Base-by-base conservation (phyloP, 768 basidiomycete genomes). In the Paxillus involutus region DNA sequence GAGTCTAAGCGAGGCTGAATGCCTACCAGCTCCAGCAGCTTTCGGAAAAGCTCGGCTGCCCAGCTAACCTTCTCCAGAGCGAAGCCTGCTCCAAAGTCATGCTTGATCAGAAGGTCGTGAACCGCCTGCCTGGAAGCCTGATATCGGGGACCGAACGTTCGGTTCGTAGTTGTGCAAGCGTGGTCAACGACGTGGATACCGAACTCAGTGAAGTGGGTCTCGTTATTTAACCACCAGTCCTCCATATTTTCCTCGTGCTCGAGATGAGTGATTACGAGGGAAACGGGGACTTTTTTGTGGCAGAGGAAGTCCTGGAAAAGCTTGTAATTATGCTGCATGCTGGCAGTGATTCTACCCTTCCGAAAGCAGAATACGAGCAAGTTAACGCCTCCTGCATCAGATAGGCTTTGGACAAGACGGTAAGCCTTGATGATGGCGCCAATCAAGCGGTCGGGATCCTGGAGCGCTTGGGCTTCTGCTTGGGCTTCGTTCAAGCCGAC, bases 331-430 rank as follows among this genome's bases (percentile, higher is more conserved):
- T 62, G 63, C 45, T 60, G 58, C 57, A 57, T 64, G 29, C 56
- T 65, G 7, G 40, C 43, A 9, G 62, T 73, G 53, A 71, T 64
- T 58, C 71, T 63, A 26, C 68, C 66, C 41, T 47, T 69, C 14
- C 68, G 71, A 58, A 77, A 64, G 44, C 71, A 71, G 52, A 71
- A 78, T 12, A 78, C 59, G 21, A 79, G 65, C 40, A 79, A 66
- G 61, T 64, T 70, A 32, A 80, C 60, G 8, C 78, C 78, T 6
- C 65, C 71, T 6, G 63, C 60, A 5, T 59, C 57, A 14, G 61
- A 55, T 37, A 78, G 58, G 24, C 36, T 59, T 43, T 59, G 58
- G 45, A 80, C 57, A 12, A 80, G 67, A 44, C 61, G 47, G 42
- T 74, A 70, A 4, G 68, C 69, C 48, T 72, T 65, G 52, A 54